Percentiles rank a stretch among this genome's conserved stretches.
Evolutionary conservation across 257 asterid species (phyloP).

Genomic region (Henckelia pumila): DNA sequence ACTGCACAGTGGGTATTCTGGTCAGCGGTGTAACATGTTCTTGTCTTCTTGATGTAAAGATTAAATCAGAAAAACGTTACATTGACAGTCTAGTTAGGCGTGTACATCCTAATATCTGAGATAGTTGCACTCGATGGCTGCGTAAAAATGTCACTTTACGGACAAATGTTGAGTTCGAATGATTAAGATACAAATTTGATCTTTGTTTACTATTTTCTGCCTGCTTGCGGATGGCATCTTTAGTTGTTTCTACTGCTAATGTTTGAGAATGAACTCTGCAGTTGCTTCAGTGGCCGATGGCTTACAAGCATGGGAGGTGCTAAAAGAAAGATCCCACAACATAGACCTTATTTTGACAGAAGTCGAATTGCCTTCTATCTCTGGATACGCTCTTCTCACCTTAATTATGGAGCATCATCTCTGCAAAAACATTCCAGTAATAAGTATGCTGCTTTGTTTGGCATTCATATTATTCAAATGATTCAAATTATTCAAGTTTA

Average conservation of each 20-base stretch:
- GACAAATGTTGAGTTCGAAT: background rate
- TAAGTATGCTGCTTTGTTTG: slow-evolving; percentile 54
- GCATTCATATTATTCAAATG: background rate
- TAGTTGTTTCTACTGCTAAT: background rate
- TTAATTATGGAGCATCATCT: slow-evolving; percentile 82
- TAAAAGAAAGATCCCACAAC: slow-evolving; percentile 59
- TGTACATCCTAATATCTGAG: background rate
- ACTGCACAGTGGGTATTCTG: background rate
- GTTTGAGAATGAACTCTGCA: slow-evolving; percentile 31
- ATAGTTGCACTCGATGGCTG: background rate
- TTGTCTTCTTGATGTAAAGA: background rate
- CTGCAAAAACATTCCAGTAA: slow-evolving; percentile 93
- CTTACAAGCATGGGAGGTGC: slow-evolving; percentile 89
- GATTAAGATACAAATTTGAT: background rate
- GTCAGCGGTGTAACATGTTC: background rate
- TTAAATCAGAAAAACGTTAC: background rate
- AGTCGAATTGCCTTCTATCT: slow-evolving; percentile 88
- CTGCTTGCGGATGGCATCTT: background rate
- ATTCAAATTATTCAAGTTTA: background rate
- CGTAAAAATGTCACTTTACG: background rate
- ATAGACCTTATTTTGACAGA: slow-evolving; percentile 89
- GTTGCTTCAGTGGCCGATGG: slow-evolving; percentile 94
- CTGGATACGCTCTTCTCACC: slow-evolving; percentile 95
- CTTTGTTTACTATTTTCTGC: background rate
- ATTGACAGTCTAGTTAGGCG: background rate